A percentile compares a stretch with the other conserved stretches of the same genome.
phyloP scores from a whole-genome alignment of 139 green algal species.

The Chlamydomonas sphaeroides region DNA sequence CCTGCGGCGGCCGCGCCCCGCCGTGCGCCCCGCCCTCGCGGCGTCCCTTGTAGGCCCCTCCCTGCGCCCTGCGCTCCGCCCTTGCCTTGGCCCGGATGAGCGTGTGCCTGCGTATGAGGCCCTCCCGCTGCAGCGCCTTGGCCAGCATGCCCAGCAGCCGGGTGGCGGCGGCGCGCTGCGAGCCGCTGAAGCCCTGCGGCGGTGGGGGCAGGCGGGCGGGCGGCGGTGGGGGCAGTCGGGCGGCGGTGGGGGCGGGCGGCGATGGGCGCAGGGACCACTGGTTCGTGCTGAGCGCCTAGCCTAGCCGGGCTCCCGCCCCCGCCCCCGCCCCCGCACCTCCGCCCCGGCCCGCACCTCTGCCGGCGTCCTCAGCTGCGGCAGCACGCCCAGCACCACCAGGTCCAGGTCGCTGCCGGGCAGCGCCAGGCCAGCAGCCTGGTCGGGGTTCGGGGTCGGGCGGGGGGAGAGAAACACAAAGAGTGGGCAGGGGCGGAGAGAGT shows the following conservation, averaged over 20 bases:
- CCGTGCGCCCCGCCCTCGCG: not conserved
- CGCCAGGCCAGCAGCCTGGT: slow-evolving; percentile 16
- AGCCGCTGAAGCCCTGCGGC: not conserved
- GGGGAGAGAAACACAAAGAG: not conserved
- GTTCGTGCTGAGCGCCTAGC: too few relatives aligned
- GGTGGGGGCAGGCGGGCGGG: too few relatives aligned
- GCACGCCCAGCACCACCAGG: slow-evolving; percentile 50
- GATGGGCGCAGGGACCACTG: too few relatives aligned
- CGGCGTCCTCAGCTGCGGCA: not conserved
- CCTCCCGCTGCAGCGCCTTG: not conserved
- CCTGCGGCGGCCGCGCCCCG: too few relatives aligned
- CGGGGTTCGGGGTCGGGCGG: not conserved
- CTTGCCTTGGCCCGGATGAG: slow-evolving; percentile 43
- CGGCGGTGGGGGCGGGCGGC: too few relatives aligned
- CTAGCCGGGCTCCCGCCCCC: too few relatives aligned
- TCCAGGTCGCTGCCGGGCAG: slow-evolving; percentile 63
- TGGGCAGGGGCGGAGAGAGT: too few relatives aligned
- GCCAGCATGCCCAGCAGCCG: slow-evolving; percentile 3
- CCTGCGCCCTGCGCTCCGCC: not conserved
- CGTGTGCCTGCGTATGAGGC: not conserved
- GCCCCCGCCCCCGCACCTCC: not conserved
- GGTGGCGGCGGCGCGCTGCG: not conserved
- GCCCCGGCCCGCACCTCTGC: not conserved
- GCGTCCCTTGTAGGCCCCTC: not conserved
- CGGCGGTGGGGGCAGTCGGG: too few relatives aligned